Evolutionary conservation across 352 stramenopile genomes (phyloP), one percentile per base, ranked within the genome.

Genomic region (Pythium apleroticum): DNA sequence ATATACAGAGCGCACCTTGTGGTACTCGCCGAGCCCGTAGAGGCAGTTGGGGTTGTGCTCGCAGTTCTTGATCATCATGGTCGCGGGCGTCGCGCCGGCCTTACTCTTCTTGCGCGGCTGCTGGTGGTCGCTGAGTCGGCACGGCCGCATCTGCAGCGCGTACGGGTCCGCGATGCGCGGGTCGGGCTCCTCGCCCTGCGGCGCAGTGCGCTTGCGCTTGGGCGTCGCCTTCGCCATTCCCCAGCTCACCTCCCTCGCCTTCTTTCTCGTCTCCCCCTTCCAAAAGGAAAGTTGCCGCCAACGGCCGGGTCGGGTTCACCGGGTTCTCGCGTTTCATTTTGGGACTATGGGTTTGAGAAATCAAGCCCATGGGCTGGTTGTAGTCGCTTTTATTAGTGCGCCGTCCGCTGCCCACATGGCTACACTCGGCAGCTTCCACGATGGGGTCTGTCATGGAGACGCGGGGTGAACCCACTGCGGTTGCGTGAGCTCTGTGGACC

Each of bases 31-130:
- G 11, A 97, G 72, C 4, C 89, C 89, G 31, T 80, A 97, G 43
- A 95, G 75, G 56, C 87, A 96, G 67, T 96, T 95, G 61, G 87
- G 87, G 57, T 97, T 97, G 57, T 89, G 72, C 2, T 58, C 67
- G 66, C 89, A 97, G 65, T 95, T 97, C 58, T 72, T 71, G 19
- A 80, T 9, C 15, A 79, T 68, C 0, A 53, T 19, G 4, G 52
- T 46, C 25, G 55, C 63, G 4, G 55, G 61, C 33, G 57, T 41
- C 2, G 27, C 48, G 41, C 50, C 59, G 27, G 24, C 37, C 43
- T 82, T 81, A 60, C 48, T 68, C 55, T 86, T 84, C 67, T 82
- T 82, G 33, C 71, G 73, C 64, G 82, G 80, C 61, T 92, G 86
- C 63, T 90, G 78, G 62, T 95, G 86, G 63, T 91, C 81, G 0